Conservation (phyloP, 2,329 filamentous ascomycete genomes). For the Capronia americana region DNA sequence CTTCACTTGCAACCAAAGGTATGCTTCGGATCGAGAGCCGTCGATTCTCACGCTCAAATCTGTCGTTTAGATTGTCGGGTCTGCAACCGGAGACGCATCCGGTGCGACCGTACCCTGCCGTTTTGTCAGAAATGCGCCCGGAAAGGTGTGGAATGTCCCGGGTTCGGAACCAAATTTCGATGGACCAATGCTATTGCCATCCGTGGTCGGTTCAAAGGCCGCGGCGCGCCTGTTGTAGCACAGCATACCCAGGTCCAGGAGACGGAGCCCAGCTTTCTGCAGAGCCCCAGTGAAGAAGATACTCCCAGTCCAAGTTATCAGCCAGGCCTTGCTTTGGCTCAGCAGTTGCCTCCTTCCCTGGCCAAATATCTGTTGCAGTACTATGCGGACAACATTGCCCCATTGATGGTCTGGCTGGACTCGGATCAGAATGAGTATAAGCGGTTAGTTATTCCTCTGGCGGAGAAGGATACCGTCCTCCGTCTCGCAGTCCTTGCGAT, state of each 20-base stretch:
- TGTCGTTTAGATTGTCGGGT: background rate
- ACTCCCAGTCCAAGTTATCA: background rate
- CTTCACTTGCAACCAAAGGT: background rate
- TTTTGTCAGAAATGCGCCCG: conserved; percentile 8
- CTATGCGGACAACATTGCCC: conserved; percentile 8
- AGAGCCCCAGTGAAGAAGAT: background rate
- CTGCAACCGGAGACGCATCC: background rate
- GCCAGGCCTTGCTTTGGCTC: background rate
- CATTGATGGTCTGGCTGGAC: conserved; percentile 19
- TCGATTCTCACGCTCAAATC: background rate
- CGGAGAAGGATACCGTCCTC: conserved; percentile 9
- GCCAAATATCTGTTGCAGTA: background rate
- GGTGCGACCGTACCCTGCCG: background rate
- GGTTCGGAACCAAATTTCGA: conserved; percentile 12
- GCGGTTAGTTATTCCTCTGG: conserved; percentile 13
- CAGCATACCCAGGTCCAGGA: background rate
- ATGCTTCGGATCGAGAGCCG: background rate
- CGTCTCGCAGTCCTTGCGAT: background rate
- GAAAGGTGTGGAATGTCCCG: conserved; percentile 17
- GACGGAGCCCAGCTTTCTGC: background rate
- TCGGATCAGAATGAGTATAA: conserved; percentile 15
- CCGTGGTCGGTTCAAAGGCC: conserved; percentile 18
- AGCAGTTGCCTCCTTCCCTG: background rate
- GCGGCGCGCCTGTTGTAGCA: conserved; percentile 3
- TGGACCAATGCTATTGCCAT: conserved; percentile 21